These are phyloP conservation scores for Fusarium anthophilum DNA, from an alignment of 2,329 filamentous ascomycete genomes.

Conservation along the genomic window DNA sequence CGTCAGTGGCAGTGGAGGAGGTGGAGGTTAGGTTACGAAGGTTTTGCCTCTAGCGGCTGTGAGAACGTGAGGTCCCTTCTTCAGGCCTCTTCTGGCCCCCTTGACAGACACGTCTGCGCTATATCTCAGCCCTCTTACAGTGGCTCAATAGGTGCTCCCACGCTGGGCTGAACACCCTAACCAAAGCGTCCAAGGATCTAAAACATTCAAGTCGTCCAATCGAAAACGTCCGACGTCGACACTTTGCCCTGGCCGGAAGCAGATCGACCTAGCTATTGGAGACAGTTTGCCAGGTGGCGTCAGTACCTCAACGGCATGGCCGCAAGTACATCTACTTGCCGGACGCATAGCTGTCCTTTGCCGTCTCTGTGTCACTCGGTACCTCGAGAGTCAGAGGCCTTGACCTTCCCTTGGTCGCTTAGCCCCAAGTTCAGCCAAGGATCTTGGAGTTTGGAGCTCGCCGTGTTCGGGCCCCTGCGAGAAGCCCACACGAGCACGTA, in stretches of 20 bases:
- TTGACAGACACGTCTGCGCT: conserved; percentile 27
- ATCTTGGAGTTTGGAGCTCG: conserved; percentile 30
- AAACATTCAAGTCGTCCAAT: conserved; percentile 27
- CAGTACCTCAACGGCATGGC: conserved; percentile 35
- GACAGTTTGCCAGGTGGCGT: conserved; percentile 30
- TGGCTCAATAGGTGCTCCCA: conserved; percentile 19
- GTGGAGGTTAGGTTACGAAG: conserved; percentile 50
- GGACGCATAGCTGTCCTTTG: conserved; percentile 12
- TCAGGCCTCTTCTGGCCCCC: conserved; percentile 14
- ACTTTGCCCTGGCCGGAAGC: conserved; percentile 39
- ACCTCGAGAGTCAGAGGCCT: conserved; percentile 17
- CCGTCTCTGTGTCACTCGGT: conserved; percentile 31
- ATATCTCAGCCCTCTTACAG: conserved; percentile 36
- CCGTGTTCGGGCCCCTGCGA: conserved; percentile 32
- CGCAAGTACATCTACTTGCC: conserved; percentile 29
- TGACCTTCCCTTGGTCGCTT: conserved; percentile 32
- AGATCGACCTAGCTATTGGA: conserved; percentile 35
- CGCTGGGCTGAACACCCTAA: background rate
- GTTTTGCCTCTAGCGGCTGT: conserved; percentile 50
- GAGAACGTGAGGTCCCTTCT: conserved; percentile 2
- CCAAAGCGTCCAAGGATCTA: conserved; percentile 3
- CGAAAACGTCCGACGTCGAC: conserved; percentile 34
- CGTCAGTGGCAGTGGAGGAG: conserved; percentile 29
- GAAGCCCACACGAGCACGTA: conserved; percentile 40
- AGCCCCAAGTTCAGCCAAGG: conserved; percentile 34